Evolutionary conservation across 2,329 filamentous ascomycete genomes (phyloP).

Genomic region (Zasmidium angulare): DNA sequence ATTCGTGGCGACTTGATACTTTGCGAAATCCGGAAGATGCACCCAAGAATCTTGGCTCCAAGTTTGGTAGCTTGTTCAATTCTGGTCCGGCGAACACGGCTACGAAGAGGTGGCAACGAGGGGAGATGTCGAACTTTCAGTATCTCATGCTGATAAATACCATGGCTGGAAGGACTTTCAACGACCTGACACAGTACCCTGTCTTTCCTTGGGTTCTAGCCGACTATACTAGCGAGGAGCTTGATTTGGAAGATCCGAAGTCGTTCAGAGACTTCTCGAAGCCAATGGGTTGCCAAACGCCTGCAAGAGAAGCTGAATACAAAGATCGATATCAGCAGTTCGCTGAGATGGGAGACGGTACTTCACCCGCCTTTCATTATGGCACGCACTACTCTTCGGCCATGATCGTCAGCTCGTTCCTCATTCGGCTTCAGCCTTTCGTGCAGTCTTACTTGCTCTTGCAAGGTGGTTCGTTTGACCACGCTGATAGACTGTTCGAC

Average conservation of each 20-base stretch:
- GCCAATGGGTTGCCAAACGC: constrained; percentile 91
- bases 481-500: constrained; percentile 92
- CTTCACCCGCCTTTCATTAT: constrained; percentile 84
- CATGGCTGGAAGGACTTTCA: constrained; percentile 94
- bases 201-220: constrained; percentile 97
- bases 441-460: constrained; percentile 92
- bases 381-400: constrained; percentile 98
- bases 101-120: constrained; percentile 85
- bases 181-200: constrained; percentile 95
- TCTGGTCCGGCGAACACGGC: constrained; percentile 77
- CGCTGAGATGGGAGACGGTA: constrained; percentile 80
- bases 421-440: constrained; percentile 93
- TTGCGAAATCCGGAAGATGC: constrained; percentile 67
- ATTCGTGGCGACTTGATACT: constrained; percentile 87
- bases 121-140: constrained; percentile 97
- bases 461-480: constrained; percentile 94
- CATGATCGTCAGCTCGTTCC: constrained; percentile 96
- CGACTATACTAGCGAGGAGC: constrained; percentile 90
- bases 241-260: constrained; percentile 80
- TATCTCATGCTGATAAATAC: constrained; percentile 99
- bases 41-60: constrained; percentile 72
- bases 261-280: constrained; percentile 90
- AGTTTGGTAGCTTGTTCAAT: constrained; percentile 90
- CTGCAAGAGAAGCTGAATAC: constrained; percentile 73
- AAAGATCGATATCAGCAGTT: constrained; percentile 82